These are phyloP conservation scores for Friedmanniomyces simplex DNA, from an alignment of 495 filamentous ascomycete genomes.

Conservation along the genomic window DNA sequence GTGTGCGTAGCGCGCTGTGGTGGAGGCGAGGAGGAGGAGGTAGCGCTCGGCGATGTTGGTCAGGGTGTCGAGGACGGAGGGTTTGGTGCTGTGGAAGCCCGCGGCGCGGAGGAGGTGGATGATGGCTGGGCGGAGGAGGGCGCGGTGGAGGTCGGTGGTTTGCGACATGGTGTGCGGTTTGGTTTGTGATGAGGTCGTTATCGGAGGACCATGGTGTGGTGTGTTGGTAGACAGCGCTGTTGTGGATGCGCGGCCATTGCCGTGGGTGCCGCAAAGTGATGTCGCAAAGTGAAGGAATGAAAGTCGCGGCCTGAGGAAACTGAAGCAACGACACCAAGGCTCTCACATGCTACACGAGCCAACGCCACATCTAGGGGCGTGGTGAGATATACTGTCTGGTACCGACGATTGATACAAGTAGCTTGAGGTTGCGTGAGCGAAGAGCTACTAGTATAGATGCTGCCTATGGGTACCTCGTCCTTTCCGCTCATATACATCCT, in stretches of 20 bases:
- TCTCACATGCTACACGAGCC: background rate
- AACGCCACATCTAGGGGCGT: background rate
- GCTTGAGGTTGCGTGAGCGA: background rate
- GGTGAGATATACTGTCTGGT: background rate
- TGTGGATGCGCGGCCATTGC: background rate
- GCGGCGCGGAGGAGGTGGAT: constrained; percentile 79
- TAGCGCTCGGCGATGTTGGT: constrained; percentile 67
- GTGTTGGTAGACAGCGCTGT: too few relatives aligned
- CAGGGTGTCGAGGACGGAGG: constrained; percentile 67
- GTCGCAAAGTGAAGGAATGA: background rate
- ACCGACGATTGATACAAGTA: too few relatives aligned
- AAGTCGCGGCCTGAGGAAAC: background rate
- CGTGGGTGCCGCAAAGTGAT: too few relatives aligned
- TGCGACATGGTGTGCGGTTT: constrained; percentile 8
- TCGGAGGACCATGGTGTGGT: background rate
- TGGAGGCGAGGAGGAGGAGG: constrained; percentile 53
- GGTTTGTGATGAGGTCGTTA: background rate
- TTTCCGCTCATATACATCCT: background rate
- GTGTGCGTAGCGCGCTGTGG: constrained; percentile 50
- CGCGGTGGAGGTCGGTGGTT: constrained; percentile 47
- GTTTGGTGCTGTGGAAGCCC: constrained; percentile 66
- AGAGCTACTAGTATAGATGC: background rate
- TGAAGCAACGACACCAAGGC: background rate
- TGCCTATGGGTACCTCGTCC: background rate
- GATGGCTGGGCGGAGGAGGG: constrained; percentile 69